phyloP scores from a whole-genome alignment of 441 rosid genomes.

The Viola pubescens region DNA sequence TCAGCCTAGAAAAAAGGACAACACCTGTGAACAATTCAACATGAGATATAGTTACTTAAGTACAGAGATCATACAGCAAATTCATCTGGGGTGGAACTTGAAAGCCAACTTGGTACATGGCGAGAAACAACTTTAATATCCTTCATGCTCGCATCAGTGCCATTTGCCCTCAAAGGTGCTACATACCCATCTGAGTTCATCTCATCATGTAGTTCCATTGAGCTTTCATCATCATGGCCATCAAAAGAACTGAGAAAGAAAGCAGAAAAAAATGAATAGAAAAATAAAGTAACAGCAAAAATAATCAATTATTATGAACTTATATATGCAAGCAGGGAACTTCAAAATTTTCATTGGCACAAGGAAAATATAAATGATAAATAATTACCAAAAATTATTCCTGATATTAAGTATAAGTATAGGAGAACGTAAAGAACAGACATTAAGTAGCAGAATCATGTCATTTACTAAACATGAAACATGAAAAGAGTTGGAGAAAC shows the following conservation, averaged over 20 bases:
- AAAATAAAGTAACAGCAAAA: conserved; percentile 4
- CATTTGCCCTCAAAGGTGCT: conserved; percentile 32
- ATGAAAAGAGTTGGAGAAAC: not conserved
- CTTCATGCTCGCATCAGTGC: conserved; percentile 42
- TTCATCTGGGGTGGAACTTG: conserved; percentile 87
- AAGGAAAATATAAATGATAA: too few relatives aligned
- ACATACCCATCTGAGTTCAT: conserved; percentile 37
- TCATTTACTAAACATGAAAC: conserved; percentile 3
- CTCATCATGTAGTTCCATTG: conserved; percentile 53
- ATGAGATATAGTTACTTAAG: conserved; percentile 16
- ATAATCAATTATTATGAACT: not conserved
- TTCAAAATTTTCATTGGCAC: not conserved
- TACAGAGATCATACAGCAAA: conserved; percentile 53
- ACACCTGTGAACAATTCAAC: conserved; percentile 12
- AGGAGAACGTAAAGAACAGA: too few relatives aligned
- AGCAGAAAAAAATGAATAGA: conserved; percentile 3
- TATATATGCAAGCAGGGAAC: not conserved
- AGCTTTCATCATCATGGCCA: conserved; percentile 70
- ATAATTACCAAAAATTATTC: too few relatives aligned
- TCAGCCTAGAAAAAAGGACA: conserved; percentile 23
- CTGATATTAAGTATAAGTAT: too few relatives aligned
- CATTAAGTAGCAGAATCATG: not conserved
- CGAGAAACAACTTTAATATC: conserved; percentile 40
- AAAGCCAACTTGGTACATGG: conserved; percentile 81
- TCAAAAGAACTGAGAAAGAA: conserved; percentile 62